Base-by-base conservation (phyloP, 2,329 filamentous ascomycete species). In the Davidsoniella eucalypti region DNA sequence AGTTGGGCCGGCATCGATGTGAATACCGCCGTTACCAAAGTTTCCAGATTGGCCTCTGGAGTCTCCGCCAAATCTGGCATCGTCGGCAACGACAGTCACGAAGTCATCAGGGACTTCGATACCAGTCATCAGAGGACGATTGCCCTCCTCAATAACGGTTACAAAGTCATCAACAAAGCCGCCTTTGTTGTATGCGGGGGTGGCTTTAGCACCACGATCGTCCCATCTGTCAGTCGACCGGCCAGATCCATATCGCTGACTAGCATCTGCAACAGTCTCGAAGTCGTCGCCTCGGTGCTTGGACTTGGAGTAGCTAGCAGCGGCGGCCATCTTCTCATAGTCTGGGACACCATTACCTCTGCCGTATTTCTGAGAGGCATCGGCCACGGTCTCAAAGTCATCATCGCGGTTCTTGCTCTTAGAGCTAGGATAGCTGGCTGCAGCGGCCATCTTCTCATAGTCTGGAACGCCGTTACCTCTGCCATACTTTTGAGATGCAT, bases 361-460 rank as follows among this genome's bases (percentile, higher is more conserved):
- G 29, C 49, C 49, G 9, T 51, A 47, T 18, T 36, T 52, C n/a
- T 52, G 50, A 42, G 44, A 42, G 9, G 38, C 50, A 29, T 46
- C 50, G 5, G 37, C 33, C 8, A 51, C 14, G 2, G 49, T 51
- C 16, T 21, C 16, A 23, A 51, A 51, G 49, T 47, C 49, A 14
- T 51, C 44, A 12, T 25, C 21, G 1, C 29, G 29, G 2, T 33
- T 1, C 12, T 33, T 33, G 18, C 17, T 18, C 17, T 18, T 18
- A 18, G 17, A 18, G 17, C 17, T 2, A 2, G 2, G 17, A 18
- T 18, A 23, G 14, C 12, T 5, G 7, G 16, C 21, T 17, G 37
- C 16, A 3, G n/a, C 33, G 21, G 21, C 21, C 21, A 23, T 23
- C 4, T 23, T 23, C 21, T 23, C 21, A 23, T 23, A 23, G 21